phyloP scores from a whole-genome alignment of 2,329 filamentous ascomycete genomes.

The Aspergillus felis region DNA sequence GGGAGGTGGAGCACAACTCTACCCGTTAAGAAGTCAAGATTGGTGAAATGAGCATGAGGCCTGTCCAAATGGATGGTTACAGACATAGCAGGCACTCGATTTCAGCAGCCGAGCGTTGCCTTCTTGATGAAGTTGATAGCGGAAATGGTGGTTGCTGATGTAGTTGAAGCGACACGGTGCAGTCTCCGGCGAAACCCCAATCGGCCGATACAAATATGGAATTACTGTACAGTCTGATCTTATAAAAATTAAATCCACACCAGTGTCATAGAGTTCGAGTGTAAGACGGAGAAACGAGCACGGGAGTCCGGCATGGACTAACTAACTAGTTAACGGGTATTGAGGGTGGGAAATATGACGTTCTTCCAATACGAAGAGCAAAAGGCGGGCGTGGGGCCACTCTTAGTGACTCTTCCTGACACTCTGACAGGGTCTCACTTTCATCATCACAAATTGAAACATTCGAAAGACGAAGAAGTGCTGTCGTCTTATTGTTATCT shows the following conservation, averaged over 20 bases:
- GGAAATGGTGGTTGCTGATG: background rate
- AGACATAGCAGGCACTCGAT: constrained; percentile 37
- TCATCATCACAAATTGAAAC: background rate
- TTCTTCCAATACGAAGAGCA: background rate
- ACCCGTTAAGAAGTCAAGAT: constrained; percentile 46
- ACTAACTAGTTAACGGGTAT: background rate
- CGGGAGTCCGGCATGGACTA: constrained; percentile 7
- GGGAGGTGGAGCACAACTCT: constrained; percentile 42
- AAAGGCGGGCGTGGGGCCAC: constrained; percentile 10
- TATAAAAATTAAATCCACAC: background rate
- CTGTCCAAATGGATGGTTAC: constrained; percentile 44
- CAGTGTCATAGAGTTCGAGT: background rate
- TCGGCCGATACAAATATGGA: background rate
- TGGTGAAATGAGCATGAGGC: constrained; percentile 44
- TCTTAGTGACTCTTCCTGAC: background rate
- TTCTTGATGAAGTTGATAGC: background rate
- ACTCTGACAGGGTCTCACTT: background rate
- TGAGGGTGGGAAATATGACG: constrained; percentile 9
- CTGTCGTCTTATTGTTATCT: background rate
- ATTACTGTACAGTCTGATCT: background rate
- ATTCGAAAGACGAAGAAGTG: background rate
- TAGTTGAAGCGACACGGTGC: background rate
- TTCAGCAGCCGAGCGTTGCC: background rate
- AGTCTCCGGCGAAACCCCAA: background rate
- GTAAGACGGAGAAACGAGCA: background rate